Base-by-base conservation (phyloP, 2,329 filamentous ascomycete genomes). In the Corinectria fuckeliana region DNA sequence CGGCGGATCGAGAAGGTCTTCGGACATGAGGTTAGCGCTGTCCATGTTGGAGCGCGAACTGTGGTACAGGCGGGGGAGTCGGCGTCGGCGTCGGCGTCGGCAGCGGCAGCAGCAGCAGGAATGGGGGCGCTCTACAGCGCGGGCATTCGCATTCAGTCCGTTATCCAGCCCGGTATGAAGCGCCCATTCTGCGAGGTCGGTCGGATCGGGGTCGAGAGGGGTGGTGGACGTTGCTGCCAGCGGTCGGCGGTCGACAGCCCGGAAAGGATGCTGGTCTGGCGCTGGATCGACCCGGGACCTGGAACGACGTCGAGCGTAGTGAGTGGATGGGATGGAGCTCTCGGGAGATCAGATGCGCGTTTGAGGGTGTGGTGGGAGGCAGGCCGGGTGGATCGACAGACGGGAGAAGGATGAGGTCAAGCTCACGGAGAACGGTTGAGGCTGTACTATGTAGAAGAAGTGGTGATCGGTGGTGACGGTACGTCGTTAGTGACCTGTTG, bases 1-100 rank as follows among this genome's bases (percentile, higher is more conserved):
- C 41, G 89, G 89, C 59, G 88, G 88, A 72, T 88, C 85, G 69
- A 85, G 79, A 68, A 80, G 76, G 74, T 86, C 82, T 72, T 86
- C 83, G 68, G 76, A 75, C 75, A 79, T 75, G 73, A 79, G 74
- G 64, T 76, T 75, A 71, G 78, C 75, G 74, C 79, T 77, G 74
- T 85, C 83, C 84, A 86, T 86, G 69, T 66, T 79, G 74, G 65
- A 45, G 70, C 70, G 66, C 67, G 45, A 64, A 55, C 64, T 53
- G 63, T 56, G 55, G 58, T 59, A 63, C 69, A 50, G 60, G 60
- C 60, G 66, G 61, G 56, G 49, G 41, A 64, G 50, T 69, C 56
- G 44, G 39, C 61, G 55, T 62, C 39, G 14, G 21, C 41, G 41
- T 28, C 41, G 14, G 21, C n/a, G 30, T 32, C 30, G 7, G 13